Conservation (phyloP, 257 asterid genomes). For the Paulownia fortunei region DNA sequence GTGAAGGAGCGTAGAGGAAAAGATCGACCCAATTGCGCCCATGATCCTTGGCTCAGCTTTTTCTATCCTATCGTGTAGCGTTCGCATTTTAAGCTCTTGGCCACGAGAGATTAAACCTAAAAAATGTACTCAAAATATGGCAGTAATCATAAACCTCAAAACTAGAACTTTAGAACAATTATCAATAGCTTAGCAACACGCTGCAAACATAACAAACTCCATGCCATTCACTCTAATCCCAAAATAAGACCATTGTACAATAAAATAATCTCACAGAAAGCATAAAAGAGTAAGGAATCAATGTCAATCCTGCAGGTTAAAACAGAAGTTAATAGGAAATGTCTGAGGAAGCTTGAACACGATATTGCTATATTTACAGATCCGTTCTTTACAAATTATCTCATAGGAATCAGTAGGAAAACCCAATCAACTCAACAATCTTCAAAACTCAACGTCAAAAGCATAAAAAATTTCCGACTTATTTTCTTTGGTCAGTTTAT, state of each 20-base stretch:
- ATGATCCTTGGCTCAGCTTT: too few relatives aligned
- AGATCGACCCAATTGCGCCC: too few relatives aligned
- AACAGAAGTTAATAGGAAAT: not conserved
- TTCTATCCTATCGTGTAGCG: too few relatives aligned
- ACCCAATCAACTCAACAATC: slow-evolving; percentile 30
- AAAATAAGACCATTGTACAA: not conserved
- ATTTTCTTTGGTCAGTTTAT: slow-evolving; percentile 18
- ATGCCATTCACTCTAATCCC: not conserved
- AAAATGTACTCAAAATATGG: too few relatives aligned
- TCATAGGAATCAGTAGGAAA: slow-evolving; percentile 17
- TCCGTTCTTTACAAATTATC: slow-evolving; percentile 27
- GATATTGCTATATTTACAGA: slow-evolving; percentile 25
- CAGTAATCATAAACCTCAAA: too few relatives aligned
- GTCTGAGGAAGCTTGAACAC: not conserved
- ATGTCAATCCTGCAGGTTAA: slow-evolving; percentile 13
- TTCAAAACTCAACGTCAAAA: slow-evolving; percentile 23
- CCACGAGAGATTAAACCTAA: too few relatives aligned
- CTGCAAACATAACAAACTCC: too few relatives aligned
- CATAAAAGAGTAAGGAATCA: not conserved
- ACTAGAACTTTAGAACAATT: too few relatives aligned
- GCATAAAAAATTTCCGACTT: slow-evolving; percentile 18
- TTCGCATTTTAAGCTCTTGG: too few relatives aligned
- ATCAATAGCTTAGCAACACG: too few relatives aligned
- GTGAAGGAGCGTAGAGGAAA: too few relatives aligned
- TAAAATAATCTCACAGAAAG: not conserved